These are phyloP conservation scores for Solanum boliviense DNA, from an alignment of 257 asterid genomes.

Conservation along the genomic window DNA sequence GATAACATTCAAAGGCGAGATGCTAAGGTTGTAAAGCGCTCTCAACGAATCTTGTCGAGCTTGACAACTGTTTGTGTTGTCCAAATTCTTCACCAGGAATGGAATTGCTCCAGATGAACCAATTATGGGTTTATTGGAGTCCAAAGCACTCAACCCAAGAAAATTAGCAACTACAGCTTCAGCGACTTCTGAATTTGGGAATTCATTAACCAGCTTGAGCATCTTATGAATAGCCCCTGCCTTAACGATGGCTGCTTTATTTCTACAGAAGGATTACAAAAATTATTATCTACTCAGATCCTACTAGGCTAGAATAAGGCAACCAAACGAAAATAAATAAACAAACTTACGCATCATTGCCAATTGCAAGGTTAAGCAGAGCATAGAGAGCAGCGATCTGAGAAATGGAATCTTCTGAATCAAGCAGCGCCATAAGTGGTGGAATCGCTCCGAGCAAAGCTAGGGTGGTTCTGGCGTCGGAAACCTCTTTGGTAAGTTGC, in stretches of 20 bases:
- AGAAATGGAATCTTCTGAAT: conserved; percentile 33
- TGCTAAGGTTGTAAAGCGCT: conserved; percentile 80
- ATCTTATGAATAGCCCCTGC: conserved; percentile 82
- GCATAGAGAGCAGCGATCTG: conserved; percentile 79
- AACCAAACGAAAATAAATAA: not conserved
- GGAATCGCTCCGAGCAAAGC: conserved; percentile 84
- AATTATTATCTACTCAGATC: not conserved
- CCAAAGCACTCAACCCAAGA: conserved; percentile 80
- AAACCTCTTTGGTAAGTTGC: conserved; percentile 51
- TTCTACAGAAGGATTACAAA: conserved; percentile 28
- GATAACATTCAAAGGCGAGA: conserved; percentile 35
- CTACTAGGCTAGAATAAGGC: not conserved
- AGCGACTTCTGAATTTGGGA: conserved; percentile 15
- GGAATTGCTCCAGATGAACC: conserved; percentile 82
- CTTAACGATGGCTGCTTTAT: conserved; percentile 80
- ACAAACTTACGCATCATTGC: not conserved
- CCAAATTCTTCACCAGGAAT: conserved; percentile 26
- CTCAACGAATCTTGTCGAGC: conserved; percentile 56
- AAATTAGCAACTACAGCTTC: conserved; percentile 80
- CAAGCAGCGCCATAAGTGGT: conserved; percentile 66
- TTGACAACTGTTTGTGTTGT: conserved; percentile 12
- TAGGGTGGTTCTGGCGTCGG: conserved; percentile 54
- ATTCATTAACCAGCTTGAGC: conserved; percentile 39
- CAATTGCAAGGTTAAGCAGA: conserved; percentile 46
- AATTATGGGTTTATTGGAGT: conserved; percentile 61